Conservation (phyloP, 768 basidiomycete genomes). For the Mycena albidolilacea region DNA sequence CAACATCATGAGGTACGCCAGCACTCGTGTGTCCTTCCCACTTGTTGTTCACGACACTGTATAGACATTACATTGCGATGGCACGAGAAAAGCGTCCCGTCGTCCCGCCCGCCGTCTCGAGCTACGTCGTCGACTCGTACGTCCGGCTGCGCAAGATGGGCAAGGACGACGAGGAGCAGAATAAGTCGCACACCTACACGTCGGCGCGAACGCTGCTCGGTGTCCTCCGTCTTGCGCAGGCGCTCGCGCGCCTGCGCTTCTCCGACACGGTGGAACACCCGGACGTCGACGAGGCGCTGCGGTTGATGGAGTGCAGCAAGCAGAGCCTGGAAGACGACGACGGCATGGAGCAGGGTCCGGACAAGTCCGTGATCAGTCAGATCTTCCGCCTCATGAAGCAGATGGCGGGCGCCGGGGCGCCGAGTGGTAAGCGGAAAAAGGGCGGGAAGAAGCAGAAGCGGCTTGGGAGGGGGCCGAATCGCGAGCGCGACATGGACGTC, state of each 20-base stretch:
- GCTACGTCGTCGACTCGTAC: conserved; percentile 95
- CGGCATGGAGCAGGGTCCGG: conserved; percentile 76
- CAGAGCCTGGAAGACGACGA: conserved; percentile 89
- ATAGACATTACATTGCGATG: conserved; percentile 93
- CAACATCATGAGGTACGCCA: conserved; percentile 83
- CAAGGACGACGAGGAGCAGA: conserved; percentile 90
- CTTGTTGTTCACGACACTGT: conserved; percentile 22
- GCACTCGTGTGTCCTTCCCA: background rate
- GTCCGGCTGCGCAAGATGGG: conserved; percentile 94
- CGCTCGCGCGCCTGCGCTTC: conserved; percentile 92
- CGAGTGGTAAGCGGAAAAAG: conserved; percentile 47
- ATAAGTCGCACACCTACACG: conserved; percentile 94
- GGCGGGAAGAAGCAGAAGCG: conserved; percentile 60
- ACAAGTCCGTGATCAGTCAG: conserved; percentile 85
- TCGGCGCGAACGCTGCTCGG: conserved; percentile 97
- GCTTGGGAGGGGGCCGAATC: conserved; percentile 77
- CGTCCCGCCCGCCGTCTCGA: conserved; percentile 91
- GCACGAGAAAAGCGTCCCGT: conserved; percentile 91
- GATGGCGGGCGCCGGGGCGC: conserved; percentile 70
- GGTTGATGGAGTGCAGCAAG: conserved; percentile 98
- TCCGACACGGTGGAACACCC: conserved; percentile 83
- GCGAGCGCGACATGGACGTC: conserved; percentile 79
- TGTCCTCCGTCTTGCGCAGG: conserved; percentile 94
- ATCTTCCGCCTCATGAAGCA: conserved; percentile 94
- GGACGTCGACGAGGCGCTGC: conserved; percentile 97